phyloP scores from a whole-genome alignment of 805 yeast genomes.

The Millerago galiae region DNA sequence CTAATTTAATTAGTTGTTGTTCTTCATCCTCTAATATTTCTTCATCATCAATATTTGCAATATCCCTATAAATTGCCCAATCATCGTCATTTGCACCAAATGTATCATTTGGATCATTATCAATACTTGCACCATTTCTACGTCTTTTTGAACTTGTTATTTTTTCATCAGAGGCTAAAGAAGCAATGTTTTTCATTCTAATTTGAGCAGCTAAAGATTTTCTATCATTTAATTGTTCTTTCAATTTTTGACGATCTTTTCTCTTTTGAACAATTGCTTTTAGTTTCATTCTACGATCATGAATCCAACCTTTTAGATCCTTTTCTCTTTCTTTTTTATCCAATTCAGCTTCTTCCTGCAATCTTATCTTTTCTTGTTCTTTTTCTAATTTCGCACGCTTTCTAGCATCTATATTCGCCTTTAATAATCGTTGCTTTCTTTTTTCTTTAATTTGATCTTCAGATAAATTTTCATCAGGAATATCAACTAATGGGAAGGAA shows the following conservation, averaged over 20 bases:
- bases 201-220: conserved; percentile 88
- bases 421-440: conserved; percentile 72
- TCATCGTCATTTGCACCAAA: conserved; percentile 96
- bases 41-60: conserved; percentile 67
- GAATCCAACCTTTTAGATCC: conserved; percentile 77
- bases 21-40: conserved; percentile 76
- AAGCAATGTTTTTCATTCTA: conserved; percentile 87
- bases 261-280: conserved; percentile 50
- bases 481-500: conserved; percentile 65
- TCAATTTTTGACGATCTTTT: conserved; percentile 62
- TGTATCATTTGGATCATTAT: conserved; percentile 87
- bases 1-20: conserved; percentile 51
- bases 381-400: conserved; percentile 76
- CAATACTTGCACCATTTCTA: conserved; percentile 61
- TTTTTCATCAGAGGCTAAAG: conserved; percentile 67
- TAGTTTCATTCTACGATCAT: conserved; percentile 56
- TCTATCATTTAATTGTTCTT: conserved; percentile 77
- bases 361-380: conserved; percentile 51
- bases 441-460: conserved; percentile 84
- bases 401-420: conserved; percentile 87
- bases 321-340: conserved; percentile 74
- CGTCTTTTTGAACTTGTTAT: conserved; percentile 30
- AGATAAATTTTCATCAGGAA: conserved; percentile 76
- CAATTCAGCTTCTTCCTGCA: conserved; percentile 51
- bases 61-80: conserved; percentile 87